Base-by-base conservation (phyloP, 345 rosid species). In the Euphorbia lathyris region DNA sequence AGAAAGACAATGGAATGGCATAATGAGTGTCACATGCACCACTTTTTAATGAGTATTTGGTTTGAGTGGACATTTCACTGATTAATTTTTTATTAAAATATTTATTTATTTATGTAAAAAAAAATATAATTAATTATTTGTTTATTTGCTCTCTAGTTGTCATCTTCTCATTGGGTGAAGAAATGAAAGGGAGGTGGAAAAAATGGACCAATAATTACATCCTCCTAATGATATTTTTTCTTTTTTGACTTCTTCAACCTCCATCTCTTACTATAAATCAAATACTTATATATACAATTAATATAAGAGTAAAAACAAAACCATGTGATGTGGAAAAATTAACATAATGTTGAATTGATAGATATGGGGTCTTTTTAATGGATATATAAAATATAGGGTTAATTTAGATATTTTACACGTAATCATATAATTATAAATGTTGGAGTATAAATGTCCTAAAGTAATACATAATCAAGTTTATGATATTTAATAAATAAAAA, bases 1-100 rank as follows among this genome's bases (percentile, higher is more conserved):
- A 74, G 38, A 82, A 69, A 83, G 92, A 87, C 89, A 85, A 86
- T 63, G 77, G 72, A 61, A 77, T 38, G 65, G 83, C 86, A 85
- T 80, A 60, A 85, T 83, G 79, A 85, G 79, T 70, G 76, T 56
- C 85, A 87, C 89, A 83, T 85, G 87, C 87, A 68, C 69, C 76
- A 14, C 79, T 79, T 80, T 82, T 74, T 66, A 53, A 50, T 50
- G 67, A 69, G 72, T 55, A 59, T 62, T 67, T 61, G 68, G 26
- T 58, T 79, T 73, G 81, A 84, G 83, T 78, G 85, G 79, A 61
- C 58, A 82, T 68, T 83, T 73, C 42, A 38, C 56, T 66, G 36
- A 62, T 20, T 51, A 29, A 42, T 20, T 8, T 36, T 17, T 10
- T 67, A 34, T 34, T 7, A 34, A 34, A 34, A 26, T 30, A 36